These are phyloP conservation scores for Bidens hawaiensis DNA, from an alignment of 140 eudicot species.

Conservation along the genomic window DNA sequence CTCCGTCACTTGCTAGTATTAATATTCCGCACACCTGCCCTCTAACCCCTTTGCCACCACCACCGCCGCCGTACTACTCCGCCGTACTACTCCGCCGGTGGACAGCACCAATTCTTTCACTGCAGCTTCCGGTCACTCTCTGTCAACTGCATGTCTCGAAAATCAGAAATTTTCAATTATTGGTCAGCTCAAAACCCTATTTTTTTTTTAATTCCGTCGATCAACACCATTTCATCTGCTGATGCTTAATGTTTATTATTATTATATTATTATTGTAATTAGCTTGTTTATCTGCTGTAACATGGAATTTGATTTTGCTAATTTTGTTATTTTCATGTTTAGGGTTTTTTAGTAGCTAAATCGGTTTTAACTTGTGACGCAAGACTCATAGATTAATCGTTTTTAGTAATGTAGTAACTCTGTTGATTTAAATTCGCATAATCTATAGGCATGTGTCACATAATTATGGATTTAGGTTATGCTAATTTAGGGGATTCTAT, in stretches of 20 bases:
- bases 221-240: background rate
- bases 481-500: no score
- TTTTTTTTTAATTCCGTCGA: background rate
- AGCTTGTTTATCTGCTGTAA: background rate
- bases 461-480: no score
- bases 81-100: conserved; percentile 14
- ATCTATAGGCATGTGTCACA: no score
- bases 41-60: background rate
- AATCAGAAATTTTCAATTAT: background rate
- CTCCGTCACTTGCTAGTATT: background rate
- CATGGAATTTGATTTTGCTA: background rate
- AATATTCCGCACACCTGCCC: background rate
- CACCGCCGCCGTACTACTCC: conserved; percentile 5
- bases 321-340: background rate
- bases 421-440: background rate
- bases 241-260: background rate
- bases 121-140: background rate
- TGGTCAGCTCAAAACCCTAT: conserved; percentile 19
- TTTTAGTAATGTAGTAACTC: background rate
- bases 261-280: no score
- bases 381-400: no score
- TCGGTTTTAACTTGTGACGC: background rate
- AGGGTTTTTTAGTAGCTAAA: background rate
- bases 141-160: conserved; percentile 6
- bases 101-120: background rate